Evolutionary conservation across 139 green algal genomes (phyloP), one percentile per base, ranked within the genome.

Genomic region (Chlamydomonas incerta): DNA sequence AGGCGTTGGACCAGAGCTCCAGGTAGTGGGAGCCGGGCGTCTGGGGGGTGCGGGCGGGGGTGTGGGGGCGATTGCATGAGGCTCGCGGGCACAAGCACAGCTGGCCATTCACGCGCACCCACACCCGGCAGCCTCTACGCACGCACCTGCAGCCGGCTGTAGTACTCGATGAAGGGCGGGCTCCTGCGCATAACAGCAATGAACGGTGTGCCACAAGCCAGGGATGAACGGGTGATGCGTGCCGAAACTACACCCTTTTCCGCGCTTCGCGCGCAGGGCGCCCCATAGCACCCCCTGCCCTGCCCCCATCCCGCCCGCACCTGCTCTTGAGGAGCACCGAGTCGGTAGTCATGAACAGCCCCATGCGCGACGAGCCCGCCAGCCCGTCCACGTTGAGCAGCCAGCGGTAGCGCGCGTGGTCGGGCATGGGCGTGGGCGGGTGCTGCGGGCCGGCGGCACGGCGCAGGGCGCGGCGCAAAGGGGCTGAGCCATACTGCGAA

Each of bases 351-450:
- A 80, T 80, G 31, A 80, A 52, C 52, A 52, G 33, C 50, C 73
- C 73, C 73, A 80, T 68, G n/a, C 73, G 73, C 52, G 52, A 69
- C 52, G 52, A 69, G 28, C 52, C 73, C 15, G 73, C 11, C 21
- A 69, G 20, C 6, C 73, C 73, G 73, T 80, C 73, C n/a, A 80
- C n/a, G 29, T 67, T 68, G 52, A 80, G 73, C 52, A 80, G 52
- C 52, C 68, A 80, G 73, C 73, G 73, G 73, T 80, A 80, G 73
- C 73, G 73, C 52, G 73, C 29, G 73, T 80, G 73, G 73, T 80
- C 73, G n/a, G 52, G 52, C 52, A 58, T 58, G 8, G 31, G 6
- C 10, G 73, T 80, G 52, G 33, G 70, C 3, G 34, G 21, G 14
- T 37, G 3, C 70, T 75, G 70, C n/a, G n/a, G n/a, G n/a, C n/a